Percentiles rank a stretch among this genome's conserved stretches.
These are phyloP conservation scores for Gloeophyllum trabeum DNA, from an alignment of 768 basidiomycete genomes.

Conservation along the genomic window DNA sequence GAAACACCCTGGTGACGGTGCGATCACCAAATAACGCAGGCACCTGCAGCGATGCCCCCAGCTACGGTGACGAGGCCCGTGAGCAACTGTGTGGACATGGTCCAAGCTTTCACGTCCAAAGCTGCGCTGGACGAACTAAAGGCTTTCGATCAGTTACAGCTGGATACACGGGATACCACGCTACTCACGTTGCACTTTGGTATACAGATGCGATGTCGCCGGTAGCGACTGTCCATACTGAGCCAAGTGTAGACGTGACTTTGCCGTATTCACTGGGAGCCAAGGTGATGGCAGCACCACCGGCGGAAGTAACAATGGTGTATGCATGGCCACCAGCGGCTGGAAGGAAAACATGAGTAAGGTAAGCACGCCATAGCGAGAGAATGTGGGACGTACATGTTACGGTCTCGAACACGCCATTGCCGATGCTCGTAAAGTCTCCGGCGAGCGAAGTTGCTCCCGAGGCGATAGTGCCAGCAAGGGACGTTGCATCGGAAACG, in stretches of 20 bases:
- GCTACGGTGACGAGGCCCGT: slow-evolving; percentile 17
- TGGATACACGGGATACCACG: too few species aligned
- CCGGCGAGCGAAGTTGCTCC: too few species aligned
- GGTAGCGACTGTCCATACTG: slow-evolving; percentile 39
- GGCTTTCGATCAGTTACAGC: too few species aligned
- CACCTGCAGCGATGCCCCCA: slow-evolving; percentile 24
- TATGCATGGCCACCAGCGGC: slow-evolving; percentile 39
- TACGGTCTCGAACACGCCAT: slow-evolving; percentile 17
- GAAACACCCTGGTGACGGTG: too few species aligned
- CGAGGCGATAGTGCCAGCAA: too few species aligned
- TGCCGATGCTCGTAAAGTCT: slow-evolving; percentile 19
- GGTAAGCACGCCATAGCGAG: too few species aligned
- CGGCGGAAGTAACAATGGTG: slow-evolving; percentile 49
- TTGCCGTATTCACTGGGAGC: slow-evolving; percentile 32
- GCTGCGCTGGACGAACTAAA: too few species aligned
- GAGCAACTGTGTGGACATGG: slow-evolving; percentile 16
- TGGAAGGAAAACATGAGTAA: too few species aligned
- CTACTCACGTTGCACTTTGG: too few species aligned
- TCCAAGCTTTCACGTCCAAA: too few species aligned
- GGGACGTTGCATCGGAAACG: not conserved
- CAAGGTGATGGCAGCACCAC: slow-evolving; percentile 50
- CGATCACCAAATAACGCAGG: too few species aligned
- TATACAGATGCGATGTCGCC: too few species aligned
- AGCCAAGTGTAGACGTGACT: slow-evolving; percentile 41
- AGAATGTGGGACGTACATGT: slow-evolving; percentile 14